Evolutionary conservation across 1,284 basidiomycete genomes (phyloP), one percentile per base, ranked within the genome.

Genomic region (Ceratobasidium sp.): DNA sequence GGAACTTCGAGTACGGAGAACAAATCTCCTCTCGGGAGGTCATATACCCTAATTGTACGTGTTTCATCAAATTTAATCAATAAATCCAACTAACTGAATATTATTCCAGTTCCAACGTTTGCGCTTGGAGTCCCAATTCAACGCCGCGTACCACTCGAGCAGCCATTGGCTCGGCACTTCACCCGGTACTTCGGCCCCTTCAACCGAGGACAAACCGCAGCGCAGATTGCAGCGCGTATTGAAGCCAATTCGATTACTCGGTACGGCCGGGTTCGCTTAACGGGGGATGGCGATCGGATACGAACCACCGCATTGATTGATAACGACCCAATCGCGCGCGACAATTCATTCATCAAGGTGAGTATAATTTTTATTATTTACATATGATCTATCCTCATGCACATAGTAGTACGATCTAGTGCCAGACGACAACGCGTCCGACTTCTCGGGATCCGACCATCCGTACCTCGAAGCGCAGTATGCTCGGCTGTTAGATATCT

Each of bases 271-370:
- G 50, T 73, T 46, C 46, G 70, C 12, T 6, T 73, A 42, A 26
- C 56, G 1, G 56, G 40, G 23, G 33, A 50, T 13, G 70, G 59
- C 5, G 59, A 73, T 52, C 17, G 28, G 46, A 40, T 73, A 28
- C 59, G 57, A 10, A 73, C 70, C 6, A 42, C 59, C 13, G 26
- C 17, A 0, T 9, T 23, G 3, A 44, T 73, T 20, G 2, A 23
- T 17, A 12, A n/a, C 9, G 46, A 64, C 26, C 6, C 42, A 23
- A 28, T 28, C 42, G 57, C 26, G n/a, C 52, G 50, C 17, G 38
- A 75, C 28, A 75, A 75, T n/a, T 54, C 62, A 20, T 75, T 44
- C 44, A 61, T 65, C 15, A n/a, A 61, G 62, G 73, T 33, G 33
- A 33, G 33, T 33, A 33, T 33, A 33, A 33, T 33, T 4, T n/a